Base-by-base conservation (phyloP, 2,329 filamentous ascomycete species). In the Diplodia scrobiculata region DNA sequence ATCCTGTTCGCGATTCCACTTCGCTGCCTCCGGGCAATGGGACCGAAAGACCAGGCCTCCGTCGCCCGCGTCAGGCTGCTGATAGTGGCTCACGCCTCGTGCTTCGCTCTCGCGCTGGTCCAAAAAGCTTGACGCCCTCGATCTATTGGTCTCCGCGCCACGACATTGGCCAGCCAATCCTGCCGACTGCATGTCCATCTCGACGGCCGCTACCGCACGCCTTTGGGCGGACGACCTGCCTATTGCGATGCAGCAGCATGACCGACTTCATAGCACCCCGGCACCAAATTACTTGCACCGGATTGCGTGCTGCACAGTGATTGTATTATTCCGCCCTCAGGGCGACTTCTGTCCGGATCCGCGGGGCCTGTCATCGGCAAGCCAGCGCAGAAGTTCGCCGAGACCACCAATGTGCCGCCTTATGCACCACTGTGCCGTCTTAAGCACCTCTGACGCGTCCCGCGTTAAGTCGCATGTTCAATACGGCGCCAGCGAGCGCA, bases 111-210 rank as follows among this genome's bases (percentile, higher is more conserved):
- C 41, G 55, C 41, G 25, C 29, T 50, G 38, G 32, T 19, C 34
- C n/a, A 50, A 36, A 50, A 62, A 62, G 58, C 58, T 62, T 62
- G 25, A 50, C 29, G 58, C 58, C 45, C 21, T 17, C 45, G n/a
- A 36, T 50, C 32, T 48, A 62, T 50, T 62, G 45, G 29, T 36
- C 41, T 62, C 41, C 27, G 58, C 58, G 58, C 58, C 58, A 62
- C 58, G 9, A 36, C 58, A 50, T 50, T 47, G 17, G 58, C 45
- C 29, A 27, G 25, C 58, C 58, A 62, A 62, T 62, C 58, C 45
- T 17, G 29, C 27, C 41, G 6, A 27, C 7, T 36, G 29, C n/a
- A 50, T 4, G 41, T 29, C 11, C 38, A 27, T 29, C 21, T 17
- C 5, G 25, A 32, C 55, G 14, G 55, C 55, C 55, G 21, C 55